Evolutionary conservation across 352 stramenopile genomes (phyloP).

Genomic region (Aphanomyces stellatus): DNA sequence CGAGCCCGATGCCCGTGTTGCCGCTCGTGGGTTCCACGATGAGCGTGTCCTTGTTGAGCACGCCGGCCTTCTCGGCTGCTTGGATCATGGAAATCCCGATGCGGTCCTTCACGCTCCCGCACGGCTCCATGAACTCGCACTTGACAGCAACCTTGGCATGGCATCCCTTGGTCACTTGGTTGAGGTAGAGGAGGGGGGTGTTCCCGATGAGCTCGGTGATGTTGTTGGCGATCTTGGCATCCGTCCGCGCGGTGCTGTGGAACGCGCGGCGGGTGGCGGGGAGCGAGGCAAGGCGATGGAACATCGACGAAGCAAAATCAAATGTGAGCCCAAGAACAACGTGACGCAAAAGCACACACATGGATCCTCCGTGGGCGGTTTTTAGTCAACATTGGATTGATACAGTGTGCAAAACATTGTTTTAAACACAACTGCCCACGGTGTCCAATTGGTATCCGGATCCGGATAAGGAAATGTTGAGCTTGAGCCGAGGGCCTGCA

Average conservation of each 20-base stretch:
- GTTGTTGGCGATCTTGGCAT: slow-evolving; percentile 82
- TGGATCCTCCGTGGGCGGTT: too few relatives aligned
- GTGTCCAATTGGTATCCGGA: too few relatives aligned
- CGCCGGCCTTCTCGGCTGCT: slow-evolving; percentile 54
- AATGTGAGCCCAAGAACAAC: too few relatives aligned
- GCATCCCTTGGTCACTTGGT: slow-evolving; percentile 66
- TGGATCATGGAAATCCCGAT: slow-evolving; percentile 83
- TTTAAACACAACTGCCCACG: too few relatives aligned
- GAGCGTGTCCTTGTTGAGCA: slow-evolving; percentile 60
- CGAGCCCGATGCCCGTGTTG: slow-evolving; percentile 92
- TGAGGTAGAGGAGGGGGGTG: slow-evolving; percentile 91
- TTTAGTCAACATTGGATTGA: too few relatives aligned
- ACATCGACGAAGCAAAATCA: too few relatives aligned
- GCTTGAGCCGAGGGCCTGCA: too few relatives aligned
- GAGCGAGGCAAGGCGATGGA: neutral
- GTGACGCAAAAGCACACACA: too few relatives aligned
- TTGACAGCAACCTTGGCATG: slow-evolving; percentile 84
- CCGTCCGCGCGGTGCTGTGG: neutral
- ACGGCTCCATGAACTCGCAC: slow-evolving; percentile 87
- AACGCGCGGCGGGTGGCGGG: neutral
- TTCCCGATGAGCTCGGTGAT: slow-evolving; percentile 93
- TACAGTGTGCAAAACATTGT: too few relatives aligned
- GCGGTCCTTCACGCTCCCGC: slow-evolving; percentile 77
- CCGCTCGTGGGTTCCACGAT: slow-evolving; percentile 93
- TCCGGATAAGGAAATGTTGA: too few relatives aligned